A percentile compares a stretch with the other conserved stretches of the same genome.
These are phyloP conservation scores for Taphrina confusa DNA, from an alignment of 1,139 yeast genomes.

Conservation along the genomic window DNA sequence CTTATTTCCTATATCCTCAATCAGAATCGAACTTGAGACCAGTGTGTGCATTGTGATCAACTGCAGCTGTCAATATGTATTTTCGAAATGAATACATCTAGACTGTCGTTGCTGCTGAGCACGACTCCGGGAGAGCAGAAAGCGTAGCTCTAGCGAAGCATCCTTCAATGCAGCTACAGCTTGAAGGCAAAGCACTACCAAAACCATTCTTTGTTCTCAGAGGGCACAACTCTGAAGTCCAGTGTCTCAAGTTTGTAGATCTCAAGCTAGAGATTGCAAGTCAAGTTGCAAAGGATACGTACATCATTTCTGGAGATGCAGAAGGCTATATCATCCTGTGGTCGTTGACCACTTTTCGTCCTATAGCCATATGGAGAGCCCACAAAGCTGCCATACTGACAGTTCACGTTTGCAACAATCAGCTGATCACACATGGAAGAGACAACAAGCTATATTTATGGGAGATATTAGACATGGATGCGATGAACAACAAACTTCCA, in stretches of 20 bases:
- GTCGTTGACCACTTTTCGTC: slow-evolving; percentile 24
- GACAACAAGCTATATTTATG: slow-evolving; percentile 25
- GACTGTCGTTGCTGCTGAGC: too few relatives aligned
- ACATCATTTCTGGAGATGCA: slow-evolving; percentile 29
- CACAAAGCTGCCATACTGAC: slow-evolving; percentile 18
- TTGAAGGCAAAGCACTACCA: slow-evolving; percentile 6
- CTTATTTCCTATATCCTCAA: too few relatives aligned
- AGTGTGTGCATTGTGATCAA: too few relatives aligned
- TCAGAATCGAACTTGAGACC: too few relatives aligned
- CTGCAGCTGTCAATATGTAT: too few relatives aligned
- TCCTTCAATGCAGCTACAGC: not conserved
- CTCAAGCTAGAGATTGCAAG: too few relatives aligned
- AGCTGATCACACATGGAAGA: slow-evolving; percentile 23
- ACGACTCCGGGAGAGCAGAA: too few relatives aligned
- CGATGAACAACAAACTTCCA: not conserved
- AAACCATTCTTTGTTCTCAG: slow-evolving; percentile 23
- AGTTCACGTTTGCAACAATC: not conserved
- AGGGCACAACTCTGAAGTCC: slow-evolving; percentile 18
- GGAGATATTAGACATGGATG: slow-evolving; percentile 15
- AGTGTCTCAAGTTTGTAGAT: not conserved
- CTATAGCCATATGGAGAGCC: slow-evolving; percentile 33
- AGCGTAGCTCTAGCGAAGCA: too few relatives aligned
- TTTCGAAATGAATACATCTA: too few relatives aligned
- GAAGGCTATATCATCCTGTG: slow-evolving; percentile 21
- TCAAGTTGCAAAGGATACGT: not conserved